Percentiles rank a stretch among this genome's conserved stretches.
phyloP scores from a whole-genome alignment of 768 basidiomycete species.

The Trametes cingulata region DNA sequence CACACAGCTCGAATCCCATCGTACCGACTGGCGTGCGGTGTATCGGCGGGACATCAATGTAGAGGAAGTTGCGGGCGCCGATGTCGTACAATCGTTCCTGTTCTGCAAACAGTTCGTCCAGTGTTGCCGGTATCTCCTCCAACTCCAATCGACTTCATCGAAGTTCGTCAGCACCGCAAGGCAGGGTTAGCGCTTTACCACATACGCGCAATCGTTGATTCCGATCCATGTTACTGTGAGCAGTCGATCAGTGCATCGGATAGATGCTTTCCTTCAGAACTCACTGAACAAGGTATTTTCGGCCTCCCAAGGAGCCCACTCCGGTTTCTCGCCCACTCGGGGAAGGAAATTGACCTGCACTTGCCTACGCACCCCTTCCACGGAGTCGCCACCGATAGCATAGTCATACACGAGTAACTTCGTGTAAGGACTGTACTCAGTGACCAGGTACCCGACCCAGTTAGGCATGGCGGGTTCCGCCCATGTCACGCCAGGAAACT shows the following conservation, averaged over 20 bases:
- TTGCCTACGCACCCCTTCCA: constrained; percentile 44
- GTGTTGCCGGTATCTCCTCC: constrained; percentile 8
- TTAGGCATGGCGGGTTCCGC: constrained; percentile 51
- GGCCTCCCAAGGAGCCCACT: constrained; percentile 29
- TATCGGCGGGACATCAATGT: constrained; percentile 62
- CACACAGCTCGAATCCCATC: background rate
- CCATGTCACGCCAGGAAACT: constrained; percentile 51
- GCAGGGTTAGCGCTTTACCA: background rate
- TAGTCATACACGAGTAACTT: constrained; percentile 58
- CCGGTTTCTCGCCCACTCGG: constrained; percentile 25
- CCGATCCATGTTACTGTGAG: constrained; percentile 63
- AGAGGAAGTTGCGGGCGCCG: constrained; percentile 53
- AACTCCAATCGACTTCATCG: background rate
- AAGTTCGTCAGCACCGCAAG: background rate
- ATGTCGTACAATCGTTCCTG: constrained; percentile 51
- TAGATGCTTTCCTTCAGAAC: background rate
- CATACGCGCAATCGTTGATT: constrained; percentile 65
- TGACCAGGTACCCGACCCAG: constrained; percentile 64
- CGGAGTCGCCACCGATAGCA: constrained; percentile 53
- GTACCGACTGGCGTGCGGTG: constrained; percentile 45
- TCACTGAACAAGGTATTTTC: constrained; percentile 31
- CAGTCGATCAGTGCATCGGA: background rate
- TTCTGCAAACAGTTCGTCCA: constrained; percentile 42
- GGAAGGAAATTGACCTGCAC: constrained; percentile 42
- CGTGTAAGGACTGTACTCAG: constrained; percentile 30